Base-by-base conservation (phyloP, 257 asterid genomes). In the Verbena officinalis region DNA sequence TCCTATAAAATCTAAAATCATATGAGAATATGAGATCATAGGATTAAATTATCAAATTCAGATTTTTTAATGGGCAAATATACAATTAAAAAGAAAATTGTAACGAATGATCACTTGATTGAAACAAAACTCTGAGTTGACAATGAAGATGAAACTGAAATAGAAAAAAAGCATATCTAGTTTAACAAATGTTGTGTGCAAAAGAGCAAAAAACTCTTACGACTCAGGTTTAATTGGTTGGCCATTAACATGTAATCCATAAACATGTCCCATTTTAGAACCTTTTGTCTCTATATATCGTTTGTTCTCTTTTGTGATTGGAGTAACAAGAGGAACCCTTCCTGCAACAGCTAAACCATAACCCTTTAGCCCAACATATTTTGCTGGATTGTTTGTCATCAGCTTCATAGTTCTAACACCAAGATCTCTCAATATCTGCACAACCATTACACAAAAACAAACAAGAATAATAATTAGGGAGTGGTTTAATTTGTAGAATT, bases 341-440 rank as follows among this genome's bases (percentile, higher is more conserved):
- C 91, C 97, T 3, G 83, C 79, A 64, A 93, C 78, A 6, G 91
- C 85, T 71, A 90, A 62, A 43, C 99, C 97, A 22, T 93, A 93
- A 33, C 99, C 99, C 76, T 87, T 90, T 22, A 93, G 88, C 49
- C 99, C 97, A 2, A 72, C 69, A 77, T 90, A 93, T 72, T 81
- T 87, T 3, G 97, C 77, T 43, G 99, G 99, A 70, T 93, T 93
- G 85, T 93, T 93, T 1, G 99, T 93, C 99, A 93, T 83, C 82
- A 93, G 68, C 79, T 76, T 87, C 99, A 93, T 93, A 0, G 97
- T 93, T 73, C 90, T 72, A 52, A 93, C 97, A 30, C 99, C 99
- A 67, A 93, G 94, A 84, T 93, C 99, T 69, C 96, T 75, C 53
- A 93, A 74, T 34, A 93, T 93, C 99, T 93, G 86, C 84, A 80